Percentiles rank a stretch among this genome's conserved stretches.
These are phyloP conservation scores for Amoebophrya sp. DNA, from an alignment of 169 alveolate species.

Conservation along the genomic window DNA sequence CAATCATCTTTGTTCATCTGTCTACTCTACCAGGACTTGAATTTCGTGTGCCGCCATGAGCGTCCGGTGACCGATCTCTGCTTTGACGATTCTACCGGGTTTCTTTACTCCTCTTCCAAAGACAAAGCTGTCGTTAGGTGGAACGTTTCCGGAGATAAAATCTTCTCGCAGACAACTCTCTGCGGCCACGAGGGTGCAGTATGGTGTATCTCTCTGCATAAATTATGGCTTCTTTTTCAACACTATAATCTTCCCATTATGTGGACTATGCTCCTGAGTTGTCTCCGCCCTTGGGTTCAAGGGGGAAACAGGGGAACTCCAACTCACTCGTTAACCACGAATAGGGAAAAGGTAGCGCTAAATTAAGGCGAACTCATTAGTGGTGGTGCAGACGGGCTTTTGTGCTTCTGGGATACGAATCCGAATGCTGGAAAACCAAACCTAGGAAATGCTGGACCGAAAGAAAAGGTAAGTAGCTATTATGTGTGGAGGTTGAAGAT, in stretches of 20 bases:
- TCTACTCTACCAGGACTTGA: neutral
- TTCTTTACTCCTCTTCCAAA: neutral
- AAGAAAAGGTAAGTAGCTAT: neutral
- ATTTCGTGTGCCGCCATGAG: neutral
- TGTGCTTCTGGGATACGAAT: neutral
- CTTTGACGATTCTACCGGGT: neutral
- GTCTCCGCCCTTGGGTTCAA: no score
- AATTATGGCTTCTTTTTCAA: no score
- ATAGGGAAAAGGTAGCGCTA: no score
- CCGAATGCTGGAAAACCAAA: neutral
- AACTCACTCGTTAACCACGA: no score
- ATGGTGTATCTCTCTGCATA: neutral
- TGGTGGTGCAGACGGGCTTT: slow-evolving; percentile 3
- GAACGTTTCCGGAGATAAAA: neutral
- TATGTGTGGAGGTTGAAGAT: no score
- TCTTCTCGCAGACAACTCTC: neutral
- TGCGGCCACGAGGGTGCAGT: slow-evolving; percentile 21
- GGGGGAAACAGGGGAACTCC: no score
- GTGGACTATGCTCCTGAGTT: no score
- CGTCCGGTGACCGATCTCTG: slow-evolving; percentile 11
- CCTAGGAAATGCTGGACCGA: no score
- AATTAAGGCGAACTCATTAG: neutral
- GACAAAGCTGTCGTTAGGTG: neutral
- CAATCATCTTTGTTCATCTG: no score
- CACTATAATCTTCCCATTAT: no score